phyloP scores from a whole-genome alignment of 164 flowering plant species.

The Cinnamomum chago region DNA sequence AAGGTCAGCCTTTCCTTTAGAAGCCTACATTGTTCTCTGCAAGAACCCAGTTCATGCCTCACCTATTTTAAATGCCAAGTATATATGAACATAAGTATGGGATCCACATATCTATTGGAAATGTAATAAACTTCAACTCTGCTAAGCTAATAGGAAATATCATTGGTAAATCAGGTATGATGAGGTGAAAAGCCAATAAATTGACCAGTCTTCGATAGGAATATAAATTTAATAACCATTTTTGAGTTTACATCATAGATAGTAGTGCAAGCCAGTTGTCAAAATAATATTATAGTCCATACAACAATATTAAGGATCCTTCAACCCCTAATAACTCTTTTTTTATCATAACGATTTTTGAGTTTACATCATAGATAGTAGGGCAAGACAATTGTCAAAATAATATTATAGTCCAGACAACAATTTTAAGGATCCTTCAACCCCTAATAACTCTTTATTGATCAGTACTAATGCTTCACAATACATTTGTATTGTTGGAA shows the following conservation, averaged over 20 bases:
- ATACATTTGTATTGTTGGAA: no score
- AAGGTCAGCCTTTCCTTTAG: slow-evolving; percentile 34
- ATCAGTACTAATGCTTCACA: no score
- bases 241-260: not conserved
- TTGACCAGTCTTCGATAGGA: not conserved
- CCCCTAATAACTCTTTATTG: no score
- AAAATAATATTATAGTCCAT: not conserved
- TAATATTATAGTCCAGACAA: not conserved
- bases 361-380: not conserved
- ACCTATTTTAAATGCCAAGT: slow-evolving; percentile 28
- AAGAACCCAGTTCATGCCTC: slow-evolving; percentile 45
- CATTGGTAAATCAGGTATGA: not conserved
- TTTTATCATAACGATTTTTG: not conserved
- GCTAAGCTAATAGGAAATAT: not conserved
- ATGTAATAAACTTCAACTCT: not conserved
- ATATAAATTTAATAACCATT: not conserved
- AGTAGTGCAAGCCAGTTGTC: no score
- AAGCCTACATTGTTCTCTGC: slow-evolving; percentile 39
- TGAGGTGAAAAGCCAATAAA: not conserved
- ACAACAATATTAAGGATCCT: no score
- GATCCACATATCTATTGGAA: not conserved
- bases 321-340: no score
- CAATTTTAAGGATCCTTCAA: no score
- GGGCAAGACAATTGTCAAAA: no score
- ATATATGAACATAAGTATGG: not conserved